Evolutionary conservation across 257 asterid species (phyloP).

Genomic region (Jaltomata sinuosa): DNA sequence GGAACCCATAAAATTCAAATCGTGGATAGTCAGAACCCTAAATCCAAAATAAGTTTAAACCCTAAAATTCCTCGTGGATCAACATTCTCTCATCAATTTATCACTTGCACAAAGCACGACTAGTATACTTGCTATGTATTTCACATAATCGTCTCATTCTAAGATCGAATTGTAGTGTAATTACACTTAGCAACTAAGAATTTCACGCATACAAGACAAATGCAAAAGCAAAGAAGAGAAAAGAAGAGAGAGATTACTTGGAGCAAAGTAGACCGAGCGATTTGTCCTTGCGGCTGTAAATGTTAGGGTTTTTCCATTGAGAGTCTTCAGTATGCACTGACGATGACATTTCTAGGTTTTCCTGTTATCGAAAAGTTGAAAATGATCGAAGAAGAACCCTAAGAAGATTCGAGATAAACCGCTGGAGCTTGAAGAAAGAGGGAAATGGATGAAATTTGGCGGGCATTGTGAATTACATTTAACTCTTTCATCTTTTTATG

Average conservation of each 20-base stretch:
- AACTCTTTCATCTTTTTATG: not conserved
- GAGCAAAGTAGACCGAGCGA: constrained; percentile 52
- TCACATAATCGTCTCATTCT: not conserved
- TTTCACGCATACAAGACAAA: not conserved
- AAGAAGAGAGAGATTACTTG: constrained; percentile 19
- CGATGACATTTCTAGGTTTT: not conserved
- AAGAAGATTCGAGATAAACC: not conserved
- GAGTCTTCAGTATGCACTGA: constrained; percentile 15
- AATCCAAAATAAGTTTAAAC: not conserved
- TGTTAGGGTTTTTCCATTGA: constrained; percentile 20
- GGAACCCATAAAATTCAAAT: not conserved
- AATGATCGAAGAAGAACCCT: not conserved
- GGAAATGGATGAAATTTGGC: constrained; percentile 1
- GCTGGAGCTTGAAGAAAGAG: not conserved
- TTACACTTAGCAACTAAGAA: not conserved
- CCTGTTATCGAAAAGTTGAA: not conserved
- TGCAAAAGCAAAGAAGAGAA: not conserved
- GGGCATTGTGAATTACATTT: not conserved
- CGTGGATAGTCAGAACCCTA: not conserved
- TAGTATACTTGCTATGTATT: not conserved
- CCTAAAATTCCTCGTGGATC: not conserved
- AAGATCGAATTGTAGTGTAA: not conserved
- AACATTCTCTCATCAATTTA: not conserved
- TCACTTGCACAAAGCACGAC: not conserved
- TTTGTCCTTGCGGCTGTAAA: constrained; percentile 48